A percentile compares a stretch with the other conserved stretches of the same genome.
These are phyloP conservation scores for Xylaria flabelliformis DNA, from an alignment of 495 filamentous ascomycete genomes.

Conservation along the genomic window DNA sequence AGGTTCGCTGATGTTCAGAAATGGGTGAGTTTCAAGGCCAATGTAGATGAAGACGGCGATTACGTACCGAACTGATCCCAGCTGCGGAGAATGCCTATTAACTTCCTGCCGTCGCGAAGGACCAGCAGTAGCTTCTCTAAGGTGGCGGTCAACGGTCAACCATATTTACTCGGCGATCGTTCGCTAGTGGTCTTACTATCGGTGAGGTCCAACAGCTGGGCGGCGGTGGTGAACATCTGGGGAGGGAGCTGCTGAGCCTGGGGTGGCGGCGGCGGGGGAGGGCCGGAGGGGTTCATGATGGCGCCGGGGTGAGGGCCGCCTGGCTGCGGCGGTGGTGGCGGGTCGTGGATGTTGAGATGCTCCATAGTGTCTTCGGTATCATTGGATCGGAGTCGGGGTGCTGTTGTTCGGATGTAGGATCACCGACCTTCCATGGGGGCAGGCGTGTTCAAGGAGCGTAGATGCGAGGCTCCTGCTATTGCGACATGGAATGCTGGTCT, in stretches of 20 bases:
- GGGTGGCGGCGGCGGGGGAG: conserved; percentile 47
- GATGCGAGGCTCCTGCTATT: conserved; percentile 13
- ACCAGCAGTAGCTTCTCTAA: conserved; percentile 91
- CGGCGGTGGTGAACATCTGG: conserved; percentile 98
- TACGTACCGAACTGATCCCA: conserved; percentile 96
- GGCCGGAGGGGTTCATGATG: conserved; percentile 34
- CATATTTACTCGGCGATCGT: conserved; percentile 5
- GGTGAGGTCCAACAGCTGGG: conserved; percentile 91
- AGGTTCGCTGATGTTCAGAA: conserved; percentile 74
- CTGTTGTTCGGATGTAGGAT: not conserved
- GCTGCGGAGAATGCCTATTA: conserved; percentile 89
- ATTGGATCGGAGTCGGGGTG: conserved; percentile 31
- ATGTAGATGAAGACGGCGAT: conserved; percentile 17
- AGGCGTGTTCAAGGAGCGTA: conserved; percentile 1
- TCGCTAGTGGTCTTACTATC: conserved; percentile 73
- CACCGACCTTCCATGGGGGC: conserved; percentile 22
- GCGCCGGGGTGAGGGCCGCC: conserved; percentile 35
- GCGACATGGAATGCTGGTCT: conserved; percentile 15
- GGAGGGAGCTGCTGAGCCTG: conserved; percentile 69
- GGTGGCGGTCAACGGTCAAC: conserved; percentile 31
- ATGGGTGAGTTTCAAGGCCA: conserved; percentile 17
- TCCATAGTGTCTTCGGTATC: conserved; percentile 54
- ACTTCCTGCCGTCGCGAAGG: conserved; percentile 89
- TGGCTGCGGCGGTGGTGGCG: conserved; percentile 46
- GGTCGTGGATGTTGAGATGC: conserved; percentile 53